Base-by-base conservation (phyloP, 345 rosid genomes). In the Syzygium oleosum region DNA sequence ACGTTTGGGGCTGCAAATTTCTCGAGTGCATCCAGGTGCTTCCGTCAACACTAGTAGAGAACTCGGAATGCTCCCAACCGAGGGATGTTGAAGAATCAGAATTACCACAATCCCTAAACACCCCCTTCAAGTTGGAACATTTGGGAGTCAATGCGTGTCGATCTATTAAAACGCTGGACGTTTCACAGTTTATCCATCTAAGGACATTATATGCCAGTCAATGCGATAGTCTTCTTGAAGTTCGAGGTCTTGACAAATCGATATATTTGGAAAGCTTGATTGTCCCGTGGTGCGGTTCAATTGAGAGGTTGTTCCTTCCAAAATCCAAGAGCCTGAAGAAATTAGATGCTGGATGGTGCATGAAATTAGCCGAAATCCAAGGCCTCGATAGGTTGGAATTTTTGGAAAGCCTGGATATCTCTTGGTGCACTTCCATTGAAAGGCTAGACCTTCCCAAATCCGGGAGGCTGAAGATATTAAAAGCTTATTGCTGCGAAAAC, bases 171-270 rank as follows among this genome's bases (percentile, higher is more conserved):
- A 12, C 5, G 1, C 5, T 52, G 6, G 29, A 58, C 1, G 13
- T 58, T 25, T 58, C 65, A 25, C 7, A 11, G 3, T 59, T 59
- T 0, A 27, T 27, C 65, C 31, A 59, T 59, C 31, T 59, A 11
- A 59, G 31, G 13, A 5, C 0, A 12, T 25, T 59, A 59, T 5
- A 0, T 0, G 3, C 0, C 15, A 0, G 0, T 1, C 0, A 0
- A 5, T 59, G 65, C 65, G 0, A 0, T 0, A 59, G 27, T 11
- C 3, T 27, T 27, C 31, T 2, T 59, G 16, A 25, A 27, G 31
- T 59, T 27, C 63, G 7, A 58, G 29, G 6, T 2, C 41, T 38
- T 38, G 41, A 38, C 4, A 38, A 38, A 38, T 38, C 4, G 3
- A 38, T 2, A 25, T 11, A 58, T 58, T 58, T 58, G 63, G 63